Conservation (phyloP, 2,329 filamentous ascomycete genomes). For the Shiraia bambusicola region DNA sequence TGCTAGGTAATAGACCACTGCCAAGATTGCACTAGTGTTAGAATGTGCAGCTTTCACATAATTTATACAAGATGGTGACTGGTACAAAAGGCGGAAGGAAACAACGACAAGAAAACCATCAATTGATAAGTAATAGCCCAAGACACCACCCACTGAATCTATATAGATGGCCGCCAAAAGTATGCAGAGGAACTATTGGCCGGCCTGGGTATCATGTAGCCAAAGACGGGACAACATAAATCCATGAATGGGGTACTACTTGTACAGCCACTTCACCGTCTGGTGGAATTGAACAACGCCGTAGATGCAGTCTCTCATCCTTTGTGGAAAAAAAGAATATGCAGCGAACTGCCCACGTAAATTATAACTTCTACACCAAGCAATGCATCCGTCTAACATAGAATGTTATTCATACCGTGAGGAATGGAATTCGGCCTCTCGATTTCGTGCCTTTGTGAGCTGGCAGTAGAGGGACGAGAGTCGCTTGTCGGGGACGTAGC, state of each 20-base stretch:
- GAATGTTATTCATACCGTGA: constrained; percentile 22
- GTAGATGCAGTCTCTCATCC: constrained; percentile 17
- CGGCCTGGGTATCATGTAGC: constrained; percentile 35
- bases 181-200: constrained; percentile 11
- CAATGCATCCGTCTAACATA: constrained; percentile 27
- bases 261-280: constrained; percentile 11
- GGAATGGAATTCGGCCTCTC: constrained; percentile 26
- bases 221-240: constrained; percentile 19
- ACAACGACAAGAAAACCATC: constrained; percentile 3
- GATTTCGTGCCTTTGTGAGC: constrained; percentile 27
- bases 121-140: constrained; percentile 7
- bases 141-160: constrained; percentile 3
- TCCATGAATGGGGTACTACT: constrained; percentile 14
- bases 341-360: constrained; percentile 2
- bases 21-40: constrained; percentile 8
- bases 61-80: too few species aligned
- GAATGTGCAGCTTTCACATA: background rate
- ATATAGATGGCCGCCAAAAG: constrained; percentile 8
- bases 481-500: constrained; percentile 15
- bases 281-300: constrained; percentile 18
- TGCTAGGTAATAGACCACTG: background rate
- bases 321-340: constrained; percentile 2
- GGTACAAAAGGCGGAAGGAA: too few species aligned
- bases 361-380: constrained; percentile 19
- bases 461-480: constrained; percentile 30